Conservation (phyloP, 2,329 filamentous ascomycete genomes). For the Talaromyces verruculosus region DNA sequence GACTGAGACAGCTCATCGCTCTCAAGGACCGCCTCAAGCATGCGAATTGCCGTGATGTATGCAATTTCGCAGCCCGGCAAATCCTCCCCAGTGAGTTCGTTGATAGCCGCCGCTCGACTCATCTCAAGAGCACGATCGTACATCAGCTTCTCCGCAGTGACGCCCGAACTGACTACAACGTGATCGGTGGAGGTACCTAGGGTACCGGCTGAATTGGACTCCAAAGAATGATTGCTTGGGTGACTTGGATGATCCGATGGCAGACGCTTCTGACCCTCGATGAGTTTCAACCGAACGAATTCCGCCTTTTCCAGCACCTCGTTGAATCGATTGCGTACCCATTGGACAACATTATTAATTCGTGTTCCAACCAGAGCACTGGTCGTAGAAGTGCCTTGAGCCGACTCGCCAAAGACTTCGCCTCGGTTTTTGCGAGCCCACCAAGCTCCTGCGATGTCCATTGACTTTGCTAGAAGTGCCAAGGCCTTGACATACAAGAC, state of each 20-base stretch:
- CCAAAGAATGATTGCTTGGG: conserved; percentile 70
- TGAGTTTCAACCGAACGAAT: conserved; percentile 81
- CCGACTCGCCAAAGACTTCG: conserved; percentile 53
- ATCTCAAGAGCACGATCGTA: conserved; percentile 96
- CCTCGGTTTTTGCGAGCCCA: conserved; percentile 77
- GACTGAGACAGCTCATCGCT: conserved; percentile 61
- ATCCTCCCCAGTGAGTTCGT: conserved; percentile 91
- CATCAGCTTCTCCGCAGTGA: conserved; percentile 96
- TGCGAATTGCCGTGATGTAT: conserved; percentile 87
- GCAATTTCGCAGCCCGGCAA: conserved; percentile 84
- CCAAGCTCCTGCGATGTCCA: conserved; percentile 92
- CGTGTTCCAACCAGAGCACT: conserved; percentile 61
- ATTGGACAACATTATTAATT: conserved; percentile 92
- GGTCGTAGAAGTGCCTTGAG: conserved; percentile 45
- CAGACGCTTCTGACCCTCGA: conserved; percentile 80
- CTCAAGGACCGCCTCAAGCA: conserved; percentile 93
- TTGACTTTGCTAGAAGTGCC: conserved; percentile 84
- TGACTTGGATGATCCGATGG: conserved; percentile 84
- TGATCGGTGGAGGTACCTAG: conserved; percentile 70
- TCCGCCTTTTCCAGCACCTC: conserved; percentile 96
- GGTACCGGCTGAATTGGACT: conserved; percentile 57
- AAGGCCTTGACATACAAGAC: conserved; percentile 96
- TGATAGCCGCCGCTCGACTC: conserved; percentile 90
- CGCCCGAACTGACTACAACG: conserved; percentile 79
- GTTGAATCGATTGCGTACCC: conserved; percentile 92